These are phyloP conservation scores for Plenodomus tracheiphilus DNA, from an alignment of 2,329 filamentous ascomycete species.

Conservation along the genomic window DNA sequence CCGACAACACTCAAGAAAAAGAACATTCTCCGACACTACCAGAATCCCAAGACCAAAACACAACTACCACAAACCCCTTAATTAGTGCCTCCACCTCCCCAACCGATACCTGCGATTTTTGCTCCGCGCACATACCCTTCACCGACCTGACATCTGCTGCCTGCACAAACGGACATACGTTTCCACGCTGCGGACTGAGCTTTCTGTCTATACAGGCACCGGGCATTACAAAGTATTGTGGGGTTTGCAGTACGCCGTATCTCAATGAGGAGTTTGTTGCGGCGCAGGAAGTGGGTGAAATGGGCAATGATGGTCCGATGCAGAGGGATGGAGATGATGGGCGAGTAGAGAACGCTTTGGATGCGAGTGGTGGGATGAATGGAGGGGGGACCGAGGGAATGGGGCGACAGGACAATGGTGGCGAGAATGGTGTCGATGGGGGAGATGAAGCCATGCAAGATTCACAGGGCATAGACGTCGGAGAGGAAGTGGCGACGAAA, in stretches of 20 bases:
- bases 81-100: not conserved
- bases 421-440: no score
- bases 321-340: constrained; percentile 1
- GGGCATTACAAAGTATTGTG: constrained; percentile 57
- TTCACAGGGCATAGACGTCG: no score
- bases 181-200: constrained; percentile 59
- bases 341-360: not conserved
- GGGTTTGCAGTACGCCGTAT: constrained; percentile 55
- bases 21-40: not conserved
- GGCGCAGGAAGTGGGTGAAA: constrained; percentile 20
- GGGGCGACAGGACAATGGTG: no score
- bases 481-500: not conserved
- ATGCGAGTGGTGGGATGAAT: not conserved
- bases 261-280: constrained; percentile 49
- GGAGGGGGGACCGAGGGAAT: no score
- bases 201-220: constrained; percentile 60
- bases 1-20: not conserved
- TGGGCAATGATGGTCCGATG: not conserved
- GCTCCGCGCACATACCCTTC: constrained; percentile 53
- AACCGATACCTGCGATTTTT: constrained; percentile 58
- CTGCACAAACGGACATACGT: constrained; percentile 57
- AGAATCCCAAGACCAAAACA: not conserved
- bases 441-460: not conserved
- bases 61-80: not conserved
- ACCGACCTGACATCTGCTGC: constrained; percentile 51